phyloP scores from a whole-genome alignment of 129 eudicot genomes.

The Rutidosis leptorrhynchoides region DNA sequence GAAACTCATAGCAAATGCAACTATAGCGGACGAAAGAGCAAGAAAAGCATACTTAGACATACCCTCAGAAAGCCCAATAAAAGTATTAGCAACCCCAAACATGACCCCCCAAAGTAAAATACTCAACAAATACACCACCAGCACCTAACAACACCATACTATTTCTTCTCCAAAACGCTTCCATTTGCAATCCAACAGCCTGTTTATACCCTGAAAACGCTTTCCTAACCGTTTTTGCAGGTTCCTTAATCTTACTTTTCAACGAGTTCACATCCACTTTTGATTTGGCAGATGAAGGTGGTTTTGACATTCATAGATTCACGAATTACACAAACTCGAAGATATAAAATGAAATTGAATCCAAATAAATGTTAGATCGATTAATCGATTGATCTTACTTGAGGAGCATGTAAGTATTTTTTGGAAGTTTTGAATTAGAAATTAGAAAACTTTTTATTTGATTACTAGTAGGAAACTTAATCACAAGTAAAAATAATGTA shows the following conservation, averaged over 20 bases:
- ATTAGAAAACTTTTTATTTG: too few species aligned
- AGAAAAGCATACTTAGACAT: constrained; percentile 97
- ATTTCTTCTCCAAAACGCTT: constrained; percentile 92
- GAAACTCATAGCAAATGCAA: constrained; percentile 81
- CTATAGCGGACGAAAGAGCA: constrained; percentile 87
- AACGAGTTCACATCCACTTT: constrained; percentile 29
- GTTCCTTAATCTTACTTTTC: constrained; percentile 50
- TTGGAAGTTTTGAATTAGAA: too few species aligned
- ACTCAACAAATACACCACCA: constrained; percentile 64
- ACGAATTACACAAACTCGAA: constrained; percentile 46
- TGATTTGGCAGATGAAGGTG: constrained; percentile 49
- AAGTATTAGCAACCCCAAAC: constrained; percentile 84
- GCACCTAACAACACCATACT: constrained; percentile 63
- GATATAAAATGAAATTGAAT: constrained; percentile 26
- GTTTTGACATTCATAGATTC: constrained; percentile 86
- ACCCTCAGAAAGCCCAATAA: constrained; percentile 89
- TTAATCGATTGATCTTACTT: background rate
- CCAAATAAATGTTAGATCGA: constrained; percentile 26
- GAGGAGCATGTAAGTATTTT: too few species aligned
- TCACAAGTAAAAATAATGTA: too few species aligned
- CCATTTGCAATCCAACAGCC: constrained; percentile 77
- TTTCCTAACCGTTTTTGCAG: constrained; percentile 33
- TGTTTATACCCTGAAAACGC: constrained; percentile 51
- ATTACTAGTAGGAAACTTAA: too few species aligned
- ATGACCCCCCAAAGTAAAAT: constrained; percentile 79